A percentile compares a stretch with the other conserved stretches of the same genome.
phyloP scores from a whole-genome alignment of 495 filamentous ascomycete species.

The Lasiosphaeria hispida region DNA sequence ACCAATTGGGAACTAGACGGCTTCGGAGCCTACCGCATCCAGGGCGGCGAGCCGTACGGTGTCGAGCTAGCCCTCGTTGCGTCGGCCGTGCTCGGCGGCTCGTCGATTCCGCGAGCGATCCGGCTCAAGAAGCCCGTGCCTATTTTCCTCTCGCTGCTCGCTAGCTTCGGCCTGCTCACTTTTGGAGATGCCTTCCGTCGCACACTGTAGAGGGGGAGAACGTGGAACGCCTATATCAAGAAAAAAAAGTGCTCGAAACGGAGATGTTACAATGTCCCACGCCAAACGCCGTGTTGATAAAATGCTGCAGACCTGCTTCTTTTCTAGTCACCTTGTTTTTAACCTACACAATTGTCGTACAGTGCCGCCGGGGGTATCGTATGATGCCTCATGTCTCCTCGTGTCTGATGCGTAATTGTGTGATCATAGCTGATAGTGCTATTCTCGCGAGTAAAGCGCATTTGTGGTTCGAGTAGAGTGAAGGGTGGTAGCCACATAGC shows the following conservation, averaged over 20 bases:
- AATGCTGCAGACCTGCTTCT: not conserved
- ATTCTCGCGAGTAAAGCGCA: not conserved
- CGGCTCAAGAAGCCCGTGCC: slow-evolving; percentile 76
- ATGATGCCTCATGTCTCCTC: not conserved
- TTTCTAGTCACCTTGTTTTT: not conserved
- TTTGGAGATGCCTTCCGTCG: slow-evolving; percentile 57
- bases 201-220: slow-evolving; percentile 25
- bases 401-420: too few relatives aligned
- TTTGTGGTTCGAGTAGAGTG: too few relatives aligned
- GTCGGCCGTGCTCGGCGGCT: slow-evolving; percentile 74
- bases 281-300: not conserved
- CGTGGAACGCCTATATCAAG: not conserved
- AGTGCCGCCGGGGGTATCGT: not conserved
- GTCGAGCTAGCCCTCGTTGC: slow-evolving; percentile 76
- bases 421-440: not conserved
- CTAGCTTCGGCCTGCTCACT: slow-evolving; percentile 55
- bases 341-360: not conserved
- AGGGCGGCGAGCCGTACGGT: slow-evolving; percentile 63
- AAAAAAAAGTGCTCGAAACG: not conserved
- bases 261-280: not conserved
- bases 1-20: slow-evolving; percentile 43
- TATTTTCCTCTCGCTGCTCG: slow-evolving; percentile 63
- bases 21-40: slow-evolving; percentile 68
- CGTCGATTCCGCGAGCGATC: slow-evolving; percentile 79
- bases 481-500: not conserved